Base-by-base conservation (phyloP, 2,329 filamentous ascomycete species). In the Xylariaceae sp. region DNA sequence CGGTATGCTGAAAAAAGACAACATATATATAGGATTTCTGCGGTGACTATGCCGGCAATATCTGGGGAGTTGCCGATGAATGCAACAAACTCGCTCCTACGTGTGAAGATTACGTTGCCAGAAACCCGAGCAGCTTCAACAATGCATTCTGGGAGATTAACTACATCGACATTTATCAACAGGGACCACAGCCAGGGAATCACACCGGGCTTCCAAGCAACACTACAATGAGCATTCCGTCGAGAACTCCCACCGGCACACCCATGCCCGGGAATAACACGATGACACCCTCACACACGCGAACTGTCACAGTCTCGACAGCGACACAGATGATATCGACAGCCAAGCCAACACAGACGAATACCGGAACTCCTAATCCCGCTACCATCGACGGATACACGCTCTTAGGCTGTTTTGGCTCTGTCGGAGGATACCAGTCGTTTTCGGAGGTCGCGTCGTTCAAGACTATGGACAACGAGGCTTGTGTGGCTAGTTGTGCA, bases 41-140 rank as follows among this genome's bases (percentile, higher is more conserved):
- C 59, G 88, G 88, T 21, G 80, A 84, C 57, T 91, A 85, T 74
- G 86, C 85, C 1, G 82, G 64, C 34, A 63, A 62, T 5, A 59
- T 66, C 14, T 77, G 74, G 74, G 63, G 61, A 16, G 55, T 55
- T 4, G 55, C 60, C 11, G 66, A 70, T 14, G 59, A 66, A 12
- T 76, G 72, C 52, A 57, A 57, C 44, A 45, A 55, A 8, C 61
- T 66, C n/a, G 72, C 72, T 0, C 55, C 67, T 5, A 73, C 71
- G 3, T 77, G 74, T 50, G 51, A 61, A 19, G 67, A 74, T 42
- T 76, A 67, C 52, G 74, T 77, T 10, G 72, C 67, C 14, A 61
- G 58, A 1, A 72, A 72, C 44, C 74, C 74, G 0, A 45, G 53
- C 5, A 72, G 64, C 11, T 75, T 76, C 48, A 47, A 54, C 11